A percentile compares a stretch with the other conserved stretches of the same genome.
Evolutionary conservation across 2,329 filamentous ascomycete species (phyloP).

Genomic region (Aspergillus phoenicis): DNA sequence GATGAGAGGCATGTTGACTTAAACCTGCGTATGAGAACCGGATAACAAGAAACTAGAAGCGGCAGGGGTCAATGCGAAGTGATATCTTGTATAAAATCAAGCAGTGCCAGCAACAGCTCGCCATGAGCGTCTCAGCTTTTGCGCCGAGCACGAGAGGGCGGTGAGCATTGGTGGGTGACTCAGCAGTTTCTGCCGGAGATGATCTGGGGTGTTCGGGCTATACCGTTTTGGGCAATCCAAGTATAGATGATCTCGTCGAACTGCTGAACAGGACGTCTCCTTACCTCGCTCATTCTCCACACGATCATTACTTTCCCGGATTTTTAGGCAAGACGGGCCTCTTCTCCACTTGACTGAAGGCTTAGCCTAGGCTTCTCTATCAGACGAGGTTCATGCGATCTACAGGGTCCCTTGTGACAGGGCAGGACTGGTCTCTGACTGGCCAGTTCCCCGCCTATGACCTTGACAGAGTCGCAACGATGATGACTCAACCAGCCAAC

Average conservation of each 20-base stretch:
- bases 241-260: background rate
- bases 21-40: background rate
- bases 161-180: background rate
- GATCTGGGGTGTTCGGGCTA: background rate
- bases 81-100: background rate
- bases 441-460: background rate
- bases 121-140: conserved; percentile 1
- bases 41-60: background rate
- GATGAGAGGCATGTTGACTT: conserved; percentile 63
- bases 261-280: background rate
- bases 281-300: background rate
- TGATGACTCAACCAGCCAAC: conserved; percentile 1
- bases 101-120: background rate
- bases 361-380: background rate
- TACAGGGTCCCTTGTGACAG: background rate
- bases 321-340: background rate
- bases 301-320: background rate
- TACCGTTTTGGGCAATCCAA: background rate
- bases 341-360: background rate
- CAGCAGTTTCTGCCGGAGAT: background rate
- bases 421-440: background rate
- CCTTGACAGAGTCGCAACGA: background rate
- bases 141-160: background rate
- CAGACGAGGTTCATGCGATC: background rate
- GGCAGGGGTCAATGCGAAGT: background rate